phyloP scores from a whole-genome alignment of 176 grass and related monocot genomes.

The Typha latifolia region DNA sequence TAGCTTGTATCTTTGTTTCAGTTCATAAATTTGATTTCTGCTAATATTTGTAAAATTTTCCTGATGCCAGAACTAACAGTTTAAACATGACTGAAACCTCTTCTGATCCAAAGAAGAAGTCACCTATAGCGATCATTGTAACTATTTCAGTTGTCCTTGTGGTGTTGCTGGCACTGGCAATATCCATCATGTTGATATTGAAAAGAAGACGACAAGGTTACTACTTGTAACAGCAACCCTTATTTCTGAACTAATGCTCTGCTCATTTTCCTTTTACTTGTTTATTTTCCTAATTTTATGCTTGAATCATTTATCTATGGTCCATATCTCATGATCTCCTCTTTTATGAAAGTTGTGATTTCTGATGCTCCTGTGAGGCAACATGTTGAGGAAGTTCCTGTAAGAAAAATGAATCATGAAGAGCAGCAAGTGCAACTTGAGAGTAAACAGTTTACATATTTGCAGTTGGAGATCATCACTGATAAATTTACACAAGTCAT shows the following conservation, averaged over 20 bases:
- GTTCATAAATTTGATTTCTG: too few species aligned
- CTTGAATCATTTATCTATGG: too few species aligned
- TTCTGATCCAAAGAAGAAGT: constrained; percentile 16
- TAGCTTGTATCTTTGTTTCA: too few species aligned
- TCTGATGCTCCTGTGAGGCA: background rate
- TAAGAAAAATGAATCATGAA: constrained; percentile 6
- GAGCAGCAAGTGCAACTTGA: constrained; percentile 3
- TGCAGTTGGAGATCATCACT: too few species aligned
- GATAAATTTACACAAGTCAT: too few species aligned
- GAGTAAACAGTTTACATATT: too few species aligned
- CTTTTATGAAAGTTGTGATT: background rate
- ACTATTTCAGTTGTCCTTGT: constrained; percentile 18
- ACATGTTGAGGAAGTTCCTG: constrained; percentile 20
- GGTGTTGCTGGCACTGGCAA: constrained; percentile 12
- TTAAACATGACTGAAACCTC: constrained; percentile 15
- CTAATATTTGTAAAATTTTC: background rate
- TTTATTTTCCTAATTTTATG: background rate
- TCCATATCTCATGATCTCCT: background rate
- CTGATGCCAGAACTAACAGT: constrained; percentile 28
- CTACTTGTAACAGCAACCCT: background rate
- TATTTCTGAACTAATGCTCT: background rate
- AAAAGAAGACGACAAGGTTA: constrained; percentile 28
- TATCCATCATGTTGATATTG: constrained; percentile 12
- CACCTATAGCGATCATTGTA: constrained; percentile 19
- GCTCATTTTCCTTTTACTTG: background rate